phyloP scores from a whole-genome alignment of 129 eudicot genomes.

The Dittrichia graveolens region DNA sequence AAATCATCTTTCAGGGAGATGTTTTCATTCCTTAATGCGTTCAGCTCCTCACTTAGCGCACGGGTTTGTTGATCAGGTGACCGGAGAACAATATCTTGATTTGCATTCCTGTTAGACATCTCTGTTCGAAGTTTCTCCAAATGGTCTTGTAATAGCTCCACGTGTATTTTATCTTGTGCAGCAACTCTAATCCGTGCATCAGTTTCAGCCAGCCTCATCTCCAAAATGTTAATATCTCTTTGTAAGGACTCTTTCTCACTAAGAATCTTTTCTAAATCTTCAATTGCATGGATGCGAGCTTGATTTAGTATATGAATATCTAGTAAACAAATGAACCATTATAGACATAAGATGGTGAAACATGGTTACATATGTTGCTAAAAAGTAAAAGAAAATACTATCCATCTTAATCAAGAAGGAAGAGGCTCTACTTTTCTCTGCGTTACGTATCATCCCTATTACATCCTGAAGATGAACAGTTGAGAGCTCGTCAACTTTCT shows the following conservation, averaged over 20 bases:
- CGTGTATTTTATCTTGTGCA: constrained; percentile 81
- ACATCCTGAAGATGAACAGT: constrained; percentile 68
- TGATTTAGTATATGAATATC: constrained; percentile 87
- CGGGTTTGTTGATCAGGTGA: constrained; percentile 35
- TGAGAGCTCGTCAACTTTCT: constrained; percentile 48
- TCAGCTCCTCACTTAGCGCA: constrained; percentile 60
- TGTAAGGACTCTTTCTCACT: constrained; percentile 82
- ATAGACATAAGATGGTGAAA: constrained; percentile 15
- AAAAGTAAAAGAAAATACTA: neutral
- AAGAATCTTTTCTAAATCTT: constrained; percentile 70
- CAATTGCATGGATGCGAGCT: constrained; percentile 84
- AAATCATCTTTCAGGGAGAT: constrained; percentile 67
- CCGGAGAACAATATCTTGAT: constrained; percentile 38
- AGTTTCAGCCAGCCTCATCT: constrained; percentile 85
- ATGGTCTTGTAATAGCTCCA: constrained; percentile 75
- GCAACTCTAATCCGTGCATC: constrained; percentile 89
- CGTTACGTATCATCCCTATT: constrained; percentile 87
- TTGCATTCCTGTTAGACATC: constrained; percentile 52
- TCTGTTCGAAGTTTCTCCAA: constrained; percentile 65
- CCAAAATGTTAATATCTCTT: constrained; percentile 69
- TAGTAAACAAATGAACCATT: constrained; percentile 22
- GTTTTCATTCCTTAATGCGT: constrained; percentile 66
- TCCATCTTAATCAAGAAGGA: neutral
- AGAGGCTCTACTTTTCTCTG: constrained; percentile 73
- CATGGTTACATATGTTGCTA: neutral